Base-by-base conservation (phyloP, 306 rosid genomes). In the Malus orientalis region DNA sequence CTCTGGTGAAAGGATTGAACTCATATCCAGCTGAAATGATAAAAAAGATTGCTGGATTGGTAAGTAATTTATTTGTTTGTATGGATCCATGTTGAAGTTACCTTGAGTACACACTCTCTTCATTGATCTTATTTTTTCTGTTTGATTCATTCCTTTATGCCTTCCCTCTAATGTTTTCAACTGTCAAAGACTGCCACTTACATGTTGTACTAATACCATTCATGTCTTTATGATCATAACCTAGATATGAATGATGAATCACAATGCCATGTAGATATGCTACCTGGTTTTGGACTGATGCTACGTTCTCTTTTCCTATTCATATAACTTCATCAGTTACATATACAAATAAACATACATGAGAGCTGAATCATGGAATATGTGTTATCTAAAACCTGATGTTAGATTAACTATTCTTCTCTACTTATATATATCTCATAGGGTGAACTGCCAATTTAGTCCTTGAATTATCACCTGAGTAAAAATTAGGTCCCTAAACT, bases 31-130 rank as follows among this genome's bases (percentile, higher is more conserved):
- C 92, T 76, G 96, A 93, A 40, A 80, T 90, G 88, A 87, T 95
- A 83, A 95, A 95, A 89, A 95, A 95, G 88, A 95, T 95, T 75
- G 99, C 99, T 78, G 97, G 87, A 83, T 76, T 92, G 87, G 99
- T 95, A 84, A 82, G 91, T 57, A 78, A 51, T 12, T 42, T 76
- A 45, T 64, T 49, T 45, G 53, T 15, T 27, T 49, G 38, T 51
- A 23, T 40, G 30, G 65, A 40, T 51, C 27, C 12, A 20, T 51
- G 22, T 38, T 53, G 11, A 45, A n/a, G 71, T 57, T 59, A 9
- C 45, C 59, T 33, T 13, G 57, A 25, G 49, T 66, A 58, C n/a
- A 59, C 66, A 57, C 25, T 49, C 13, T n/a, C 33, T 71, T 53
- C n/a, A 38, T 36, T 30, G 22, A 72, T 57, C 14, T n/a, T 27